These are phyloP conservation scores for Atkinsonella texensis DNA, from an alignment of 2,329 filamentous ascomycete species.

Conservation along the genomic window DNA sequence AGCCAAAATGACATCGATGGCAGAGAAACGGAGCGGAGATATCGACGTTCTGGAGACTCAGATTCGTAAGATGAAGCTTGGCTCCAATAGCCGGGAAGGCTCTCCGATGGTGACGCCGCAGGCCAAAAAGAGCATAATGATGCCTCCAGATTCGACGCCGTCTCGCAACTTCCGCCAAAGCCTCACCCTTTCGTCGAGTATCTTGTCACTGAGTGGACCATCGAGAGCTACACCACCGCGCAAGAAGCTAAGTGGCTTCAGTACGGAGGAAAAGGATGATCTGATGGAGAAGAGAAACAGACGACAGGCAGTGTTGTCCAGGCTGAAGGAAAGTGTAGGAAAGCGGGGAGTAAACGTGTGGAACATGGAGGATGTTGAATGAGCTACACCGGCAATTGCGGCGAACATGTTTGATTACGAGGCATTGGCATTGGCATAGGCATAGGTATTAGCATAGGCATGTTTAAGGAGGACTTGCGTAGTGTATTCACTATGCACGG, in stretches of 20 bases:
- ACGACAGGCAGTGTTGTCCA: slow-evolving; percentile 39
- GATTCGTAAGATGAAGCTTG: slow-evolving; percentile 58
- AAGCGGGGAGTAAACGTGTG: slow-evolving; percentile 38
- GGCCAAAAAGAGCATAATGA: slow-evolving; percentile 23
- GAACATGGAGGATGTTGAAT: slow-evolving; percentile 37
- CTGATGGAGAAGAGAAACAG: slow-evolving; percentile 42
- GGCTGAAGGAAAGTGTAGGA: slow-evolving; percentile 36
- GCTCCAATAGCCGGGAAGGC: slow-evolving; percentile 30
- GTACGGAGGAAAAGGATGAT: slow-evolving; percentile 42
- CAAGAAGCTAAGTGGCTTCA: slow-evolving; percentile 52
- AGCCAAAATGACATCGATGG: slow-evolving; percentile 82
- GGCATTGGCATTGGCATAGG: background rate
- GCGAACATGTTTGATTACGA: background rate
- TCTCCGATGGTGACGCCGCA: slow-evolving; percentile 30
- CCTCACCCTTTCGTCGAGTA: slow-evolving; percentile 21
- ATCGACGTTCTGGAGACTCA: slow-evolving; percentile 83
- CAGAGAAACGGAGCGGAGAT: slow-evolving; percentile 81
- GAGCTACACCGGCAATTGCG: slow-evolving; percentile 4
- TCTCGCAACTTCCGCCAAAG: slow-evolving; percentile 30
- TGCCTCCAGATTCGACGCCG: slow-evolving; percentile 32
- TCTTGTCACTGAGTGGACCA: slow-evolving; percentile 29
- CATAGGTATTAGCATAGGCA: too few species aligned
- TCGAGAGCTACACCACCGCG: slow-evolving; percentile 34
- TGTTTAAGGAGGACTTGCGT: too few species aligned
- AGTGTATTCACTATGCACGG: too few species aligned